Evolutionary conservation across 768 basidiomycete species (phyloP).

Genomic region (Hirschioporus abietinus): DNA sequence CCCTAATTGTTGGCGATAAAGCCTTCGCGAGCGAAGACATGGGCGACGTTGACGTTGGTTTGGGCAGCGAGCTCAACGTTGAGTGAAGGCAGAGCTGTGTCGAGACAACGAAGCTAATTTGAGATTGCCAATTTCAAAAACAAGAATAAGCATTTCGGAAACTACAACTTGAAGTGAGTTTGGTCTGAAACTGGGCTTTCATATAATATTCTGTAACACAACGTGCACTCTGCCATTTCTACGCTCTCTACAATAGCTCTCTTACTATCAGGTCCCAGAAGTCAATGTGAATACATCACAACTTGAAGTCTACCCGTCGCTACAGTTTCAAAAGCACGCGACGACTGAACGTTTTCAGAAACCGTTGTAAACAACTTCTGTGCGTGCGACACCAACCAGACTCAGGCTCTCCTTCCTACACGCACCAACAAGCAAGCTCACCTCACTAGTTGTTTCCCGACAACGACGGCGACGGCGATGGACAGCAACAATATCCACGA

Average conservation of each 20-base stretch:
- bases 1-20: conserved; percentile 72
- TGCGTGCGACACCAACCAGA: not conserved
- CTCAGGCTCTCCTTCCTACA: conserved; percentile 6
- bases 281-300: too few relatives aligned
- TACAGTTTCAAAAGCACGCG: too few relatives aligned
- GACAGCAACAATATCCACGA: not conserved
- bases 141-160: not conserved
- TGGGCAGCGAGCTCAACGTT: not conserved
- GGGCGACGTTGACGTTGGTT: conserved; percentile 17
- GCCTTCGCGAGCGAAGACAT: conserved; percentile 67
- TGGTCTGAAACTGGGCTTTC: not conserved
- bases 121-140: too few relatives aligned
- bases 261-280: too few relatives aligned
- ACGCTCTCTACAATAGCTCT: too few relatives aligned
- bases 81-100: not conserved
- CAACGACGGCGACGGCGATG: conserved; percentile 2
- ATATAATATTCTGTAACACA: too few relatives aligned
- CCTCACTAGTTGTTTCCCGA: not conserved
- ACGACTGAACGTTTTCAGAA: not conserved
- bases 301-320: too few relatives aligned
- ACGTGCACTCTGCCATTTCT: too few relatives aligned
- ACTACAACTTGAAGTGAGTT: not conserved
- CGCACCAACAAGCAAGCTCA: conserved; percentile 8
- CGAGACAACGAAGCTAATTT: not conserved
- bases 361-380: conserved; percentile 9